Evolutionary conservation across 2,329 filamentous ascomycete species (phyloP), one percentile per base, ranked within the genome.

Genomic region (Capronia epimyces): DNA sequence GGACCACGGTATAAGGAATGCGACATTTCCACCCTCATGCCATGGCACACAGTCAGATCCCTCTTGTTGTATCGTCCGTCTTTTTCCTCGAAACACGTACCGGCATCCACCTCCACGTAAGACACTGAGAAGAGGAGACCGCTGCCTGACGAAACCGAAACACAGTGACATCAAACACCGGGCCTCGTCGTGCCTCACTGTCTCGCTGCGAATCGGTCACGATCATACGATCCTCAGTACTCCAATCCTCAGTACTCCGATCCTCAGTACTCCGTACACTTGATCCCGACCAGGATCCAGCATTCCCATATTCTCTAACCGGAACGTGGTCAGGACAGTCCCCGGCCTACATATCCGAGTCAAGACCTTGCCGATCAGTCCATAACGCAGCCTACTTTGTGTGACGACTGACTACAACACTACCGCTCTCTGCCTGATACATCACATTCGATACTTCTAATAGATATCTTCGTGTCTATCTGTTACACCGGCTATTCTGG

Each of bases 131-230:
- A n/a, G n/a, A n/a, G n/a, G n/a, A n/a, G n/a, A n/a, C n/a, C n/a
- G n/a, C n/a, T n/a, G n/a, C n/a, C n/a, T n/a, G n/a, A 32, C 29
- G 29, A 32, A 32, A 32, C 29, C 43, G 43, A 54, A 52, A 55
- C 48, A 48, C 44, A 50, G 47, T 54, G 52, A 54, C 52, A 54
- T 54, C 52, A 55, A 51, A 39, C 3, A 32, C 29, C 22, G 42
- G 16, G 20, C 29, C 13, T 18, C 37, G 29, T 27, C 24, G 39
- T 42, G 39, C 25, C 39, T 42, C 39, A 22, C 16, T 22, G 8
- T 18, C 20, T 4, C 13, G 18, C 18, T 34, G 18, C 24, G 36
- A 27, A n/a, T n/a, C n/a, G n/a, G n/a, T n/a, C n/a, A n/a, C n/a
- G n/a, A n/a, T n/a, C n/a, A n/a, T n/a, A n/a, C n/a, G n/a, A n/a